phyloP scores from a whole-genome alignment of 495 filamentous ascomycete genomes.

The Penicillium angulare region DNA sequence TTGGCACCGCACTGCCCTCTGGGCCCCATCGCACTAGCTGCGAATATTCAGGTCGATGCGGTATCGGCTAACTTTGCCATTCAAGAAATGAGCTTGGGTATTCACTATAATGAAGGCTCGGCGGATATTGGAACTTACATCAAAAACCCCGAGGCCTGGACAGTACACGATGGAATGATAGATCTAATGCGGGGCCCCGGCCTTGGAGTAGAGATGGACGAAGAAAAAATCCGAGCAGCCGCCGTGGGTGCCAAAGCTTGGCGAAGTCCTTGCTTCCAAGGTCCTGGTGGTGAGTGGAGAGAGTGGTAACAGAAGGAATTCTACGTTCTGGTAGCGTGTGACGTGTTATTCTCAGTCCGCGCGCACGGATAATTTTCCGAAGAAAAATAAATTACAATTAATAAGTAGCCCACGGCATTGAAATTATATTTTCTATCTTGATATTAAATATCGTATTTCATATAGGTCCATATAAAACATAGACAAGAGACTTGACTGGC shows the following conservation, averaged over 20 bases:
- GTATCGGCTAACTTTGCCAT: conserved; percentile 70
- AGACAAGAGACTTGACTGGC: no score
- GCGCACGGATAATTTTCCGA: no score
- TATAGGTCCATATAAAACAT: no score
- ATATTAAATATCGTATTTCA: no score
- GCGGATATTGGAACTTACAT: conserved; percentile 69
- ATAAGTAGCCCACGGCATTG: no score
- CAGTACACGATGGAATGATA: neutral
- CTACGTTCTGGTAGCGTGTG: no score
- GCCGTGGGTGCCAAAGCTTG: neutral
- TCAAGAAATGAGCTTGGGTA: conserved; percentile 78
- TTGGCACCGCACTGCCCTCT: conserved; percentile 77
- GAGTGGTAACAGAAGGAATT: neutral
- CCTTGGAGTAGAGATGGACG: neutral
- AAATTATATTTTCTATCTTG: no score
- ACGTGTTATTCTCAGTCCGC: no score
- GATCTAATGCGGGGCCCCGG: neutral
- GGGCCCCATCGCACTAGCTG: conserved; percentile 73
- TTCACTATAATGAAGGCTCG: conserved; percentile 71
- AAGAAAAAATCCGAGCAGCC: neutral
- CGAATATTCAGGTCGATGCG: conserved; percentile 67
- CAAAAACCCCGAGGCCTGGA: conserved; percentile 37
- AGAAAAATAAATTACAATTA: no score
- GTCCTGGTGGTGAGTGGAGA: neutral
- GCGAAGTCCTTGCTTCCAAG: neutral